Percentiles rank a stretch among this genome's conserved stretches.
phyloP scores from a whole-genome alignment of 495 filamentous ascomycete species.

The Penicillium parvum region DNA sequence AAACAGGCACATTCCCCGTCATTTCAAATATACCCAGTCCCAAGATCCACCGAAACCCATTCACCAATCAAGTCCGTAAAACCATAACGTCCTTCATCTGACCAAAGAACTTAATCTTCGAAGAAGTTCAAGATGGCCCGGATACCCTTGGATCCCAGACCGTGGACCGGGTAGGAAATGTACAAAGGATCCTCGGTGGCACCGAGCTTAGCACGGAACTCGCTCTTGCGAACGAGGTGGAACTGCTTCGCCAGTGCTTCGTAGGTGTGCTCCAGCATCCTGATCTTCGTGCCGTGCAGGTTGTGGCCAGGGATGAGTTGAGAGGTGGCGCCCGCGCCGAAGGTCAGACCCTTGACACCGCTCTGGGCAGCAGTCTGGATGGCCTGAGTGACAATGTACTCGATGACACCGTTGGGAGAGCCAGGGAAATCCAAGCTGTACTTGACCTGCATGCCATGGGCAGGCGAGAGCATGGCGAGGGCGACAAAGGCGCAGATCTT shows the following conservation, averaged over 20 bases:
- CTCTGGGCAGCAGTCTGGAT: constrained; percentile 60
- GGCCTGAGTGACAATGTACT: constrained; percentile 71
- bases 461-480: constrained; percentile 66
- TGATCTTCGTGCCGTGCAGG: constrained; percentile 65
- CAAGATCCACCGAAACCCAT: background rate
- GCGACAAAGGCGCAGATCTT: constrained; percentile 68
- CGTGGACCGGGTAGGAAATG: constrained; percentile 77
- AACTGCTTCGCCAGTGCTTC: constrained; percentile 72
- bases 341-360: constrained; percentile 66
- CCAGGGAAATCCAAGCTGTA: constrained; percentile 82
- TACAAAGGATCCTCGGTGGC: constrained; percentile 72
- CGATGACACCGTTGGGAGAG: constrained; percentile 73
- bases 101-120: constrained; percentile 50
- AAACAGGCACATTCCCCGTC: background rate
- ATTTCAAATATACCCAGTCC: background rate
- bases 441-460: constrained; percentile 83
- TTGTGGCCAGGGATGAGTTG: constrained; percentile 69
- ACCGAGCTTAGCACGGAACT: constrained; percentile 83
- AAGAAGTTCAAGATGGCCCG: constrained; percentile 79
- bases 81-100: constrained; percentile 1
- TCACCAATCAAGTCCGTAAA: constrained; percentile 4
- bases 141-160: constrained; percentile 69
- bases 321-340: constrained; percentile 69
- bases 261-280: constrained; percentile 71
- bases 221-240: constrained; percentile 74